Base-by-base conservation (phyloP, 2,329 filamentous ascomycete genomes). In the Cladosporium cucumerinum region DNA sequence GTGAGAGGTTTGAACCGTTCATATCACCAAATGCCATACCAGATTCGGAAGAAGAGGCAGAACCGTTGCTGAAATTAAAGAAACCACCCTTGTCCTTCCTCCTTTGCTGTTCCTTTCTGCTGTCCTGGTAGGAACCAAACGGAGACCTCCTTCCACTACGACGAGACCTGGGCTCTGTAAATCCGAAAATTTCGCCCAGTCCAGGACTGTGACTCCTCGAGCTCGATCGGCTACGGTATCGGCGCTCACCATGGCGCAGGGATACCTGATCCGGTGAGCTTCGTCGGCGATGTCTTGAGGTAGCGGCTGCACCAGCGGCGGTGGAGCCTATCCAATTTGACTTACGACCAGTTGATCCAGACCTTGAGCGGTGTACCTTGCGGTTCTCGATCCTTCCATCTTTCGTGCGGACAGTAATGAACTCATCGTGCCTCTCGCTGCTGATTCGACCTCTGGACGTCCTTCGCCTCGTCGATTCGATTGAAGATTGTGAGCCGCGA, bases 61-160 rank as follows among this genome's bases (percentile, higher is more conserved):
- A 79, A 1, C 72, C 76, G 67, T 82, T 82, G 57, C 78, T 77
- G 67, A 83, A 82, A 51, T 72, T 80, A 72, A 83, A 84, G 72
- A 83, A 82, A 0, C 80, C 80, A 57, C 78, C 68, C 77, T 77
- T 66, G 77, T 78, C 69, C 48, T 80, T 80, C 68, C 71, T 72
- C 25, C 67, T 66, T 26, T 69, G 69, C 55, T 71, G 68, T 57
- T 71, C 66, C 39, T 69, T 72, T 43, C 63, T 57, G 28, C 61
- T 57, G 34, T 70, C 66, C 32, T 71, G 69, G 14, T 66, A 65
- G 1, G 63, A 62, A 12, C 68, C 65, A 25, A 65, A 65, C 34
- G 61, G 61, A 46, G 61, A 64, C 48, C 54, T 64, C 21, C 61
- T 49, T n/a, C 55, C 36, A 12, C 61, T 52, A n/a, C 61, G 61